Base-by-base conservation (phyloP, 2,329 filamentous ascomycete species). In the Botrytis elliptica region DNA sequence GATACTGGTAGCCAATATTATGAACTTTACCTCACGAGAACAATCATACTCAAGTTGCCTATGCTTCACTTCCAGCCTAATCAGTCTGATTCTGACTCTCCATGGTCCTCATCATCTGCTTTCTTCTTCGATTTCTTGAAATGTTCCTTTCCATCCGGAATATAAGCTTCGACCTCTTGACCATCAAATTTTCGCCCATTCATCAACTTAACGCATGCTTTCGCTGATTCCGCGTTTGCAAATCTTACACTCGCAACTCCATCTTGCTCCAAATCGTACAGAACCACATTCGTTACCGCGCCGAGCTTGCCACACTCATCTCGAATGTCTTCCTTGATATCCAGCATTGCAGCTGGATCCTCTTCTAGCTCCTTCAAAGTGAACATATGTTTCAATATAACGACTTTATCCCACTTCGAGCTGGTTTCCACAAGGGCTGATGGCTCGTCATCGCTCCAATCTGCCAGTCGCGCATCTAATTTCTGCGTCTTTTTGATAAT, bases 341-440 rank as follows among this genome's bases (percentile, higher is more conserved):
- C 95, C 55, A 97, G 85, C 74, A 97, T 88, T 1, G 92, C 93
- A 0, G 90, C 90, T 2, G 93, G 90, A 79, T 98, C 95, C 80
- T 97, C 93, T 78, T 94, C 91, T 40, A 98, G 86, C 84, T 97
- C 93, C 75, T 91, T 82, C 60, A 95, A 86, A 1, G 94, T 97
- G 83, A 99, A 99, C 92, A 97, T 97, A 83, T 97, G 91, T 81
- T 93, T 93, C 76, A 99, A 84, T 74, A 98, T 91, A 42, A 97
- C 95, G 25, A 93, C 86, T 82, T 95, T 97, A 79, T 95, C 93
- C 84, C 89, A 92, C 79, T 85, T 87, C 22, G 85, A 86, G 76
- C 83, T 86, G 14, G 85, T 87, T 60, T 89, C 86, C n/a, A 87
- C 86, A 38, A 89, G 79, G 38, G 85, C 83, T 1, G 86, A 88